Evolutionary conservation across 768 basidiomycete genomes (phyloP).

Genomic region (Botryobasidium botryosum): DNA sequence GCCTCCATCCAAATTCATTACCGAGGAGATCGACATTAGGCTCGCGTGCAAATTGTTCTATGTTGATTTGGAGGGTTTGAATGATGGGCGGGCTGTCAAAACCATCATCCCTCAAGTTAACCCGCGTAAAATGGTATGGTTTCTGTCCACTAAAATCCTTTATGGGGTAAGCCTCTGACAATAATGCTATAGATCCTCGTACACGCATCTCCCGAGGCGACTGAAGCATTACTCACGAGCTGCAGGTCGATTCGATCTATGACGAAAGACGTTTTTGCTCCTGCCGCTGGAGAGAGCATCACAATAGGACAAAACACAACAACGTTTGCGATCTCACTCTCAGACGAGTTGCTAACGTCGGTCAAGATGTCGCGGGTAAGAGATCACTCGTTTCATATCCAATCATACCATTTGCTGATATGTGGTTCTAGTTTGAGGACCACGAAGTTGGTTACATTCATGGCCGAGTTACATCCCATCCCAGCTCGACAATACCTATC

Average conservation of each 20-base stretch:
- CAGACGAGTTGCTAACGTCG: slow-evolving; percentile 66
- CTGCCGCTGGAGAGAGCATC: slow-evolving; percentile 53
- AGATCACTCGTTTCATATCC: not conserved
- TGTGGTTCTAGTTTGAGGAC: slow-evolving; percentile 90
- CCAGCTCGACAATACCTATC: slow-evolving; percentile 75
- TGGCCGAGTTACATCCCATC: slow-evolving; percentile 70
- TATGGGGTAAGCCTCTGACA: not conserved
- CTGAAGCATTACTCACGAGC: slow-evolving; percentile 58
- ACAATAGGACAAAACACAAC: slow-evolving; percentile 94
- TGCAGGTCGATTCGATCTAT: slow-evolving; percentile 72
- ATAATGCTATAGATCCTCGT: slow-evolving; percentile 74
- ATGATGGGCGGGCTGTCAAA: slow-evolving; percentile 93
- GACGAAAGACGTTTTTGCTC: slow-evolving; percentile 85
- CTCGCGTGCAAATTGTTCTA: slow-evolving; percentile 76
- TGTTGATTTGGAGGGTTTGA: slow-evolving; percentile 91
- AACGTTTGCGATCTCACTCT: slow-evolving; percentile 85
- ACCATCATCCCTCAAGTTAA: slow-evolving; percentile 94
- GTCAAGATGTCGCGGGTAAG: slow-evolving; percentile 77
- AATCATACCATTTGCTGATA: not conserved
- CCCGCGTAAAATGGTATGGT: slow-evolving; percentile 76
- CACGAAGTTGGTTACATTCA: slow-evolving; percentile 90
- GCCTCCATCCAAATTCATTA: slow-evolving; percentile 81
- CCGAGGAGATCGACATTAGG: slow-evolving; percentile 57
- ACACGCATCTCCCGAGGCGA: slow-evolving; percentile 50
- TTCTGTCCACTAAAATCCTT: not conserved